Conservation (phyloP, 441 rosid genomes). For the Pelargonium citronellum region DNA sequence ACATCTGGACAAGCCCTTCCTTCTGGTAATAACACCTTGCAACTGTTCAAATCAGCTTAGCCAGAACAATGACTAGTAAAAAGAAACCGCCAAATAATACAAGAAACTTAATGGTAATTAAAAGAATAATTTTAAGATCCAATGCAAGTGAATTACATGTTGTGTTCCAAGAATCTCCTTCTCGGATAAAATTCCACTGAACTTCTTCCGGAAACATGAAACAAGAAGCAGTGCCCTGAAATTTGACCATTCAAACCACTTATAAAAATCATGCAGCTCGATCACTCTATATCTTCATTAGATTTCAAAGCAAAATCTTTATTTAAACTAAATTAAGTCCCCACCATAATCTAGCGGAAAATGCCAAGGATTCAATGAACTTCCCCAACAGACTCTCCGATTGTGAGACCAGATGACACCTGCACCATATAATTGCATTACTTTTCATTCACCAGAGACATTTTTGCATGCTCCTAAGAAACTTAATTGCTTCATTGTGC, state of each 20-base stretch:
- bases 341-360: constrained; percentile 80
- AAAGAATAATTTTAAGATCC: constrained; percentile 13
- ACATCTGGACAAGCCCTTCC: constrained; percentile 66
- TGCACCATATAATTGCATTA: constrained; percentile 36
- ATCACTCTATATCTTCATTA: constrained; percentile 13
- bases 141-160: constrained; percentile 46
- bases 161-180: constrained; percentile 60
- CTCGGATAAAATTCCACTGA: constrained; percentile 47
- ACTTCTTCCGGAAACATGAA: constrained; percentile 60
- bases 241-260: constrained; percentile 26
- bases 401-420: constrained; percentile 47
- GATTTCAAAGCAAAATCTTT: background rate
- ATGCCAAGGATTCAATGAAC: constrained; percentile 59
- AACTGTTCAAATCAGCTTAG: constrained; percentile 37
- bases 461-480: constrained; percentile 14
- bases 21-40: constrained; percentile 52
- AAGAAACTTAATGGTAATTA: constrained; percentile 13
- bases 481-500: background rate
- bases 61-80: constrained; percentile 22
- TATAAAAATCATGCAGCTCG: constrained; percentile 10
- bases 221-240: constrained; percentile 71
- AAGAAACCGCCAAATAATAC: constrained; percentile 20
- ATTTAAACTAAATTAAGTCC: constrained; percentile 16
- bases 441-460: constrained; percentile 15
- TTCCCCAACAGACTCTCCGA: constrained; percentile 49